Base-by-base conservation (phyloP, 225 moss, liverwort and hornwort species). In the Polytrichum formosum region DNA sequence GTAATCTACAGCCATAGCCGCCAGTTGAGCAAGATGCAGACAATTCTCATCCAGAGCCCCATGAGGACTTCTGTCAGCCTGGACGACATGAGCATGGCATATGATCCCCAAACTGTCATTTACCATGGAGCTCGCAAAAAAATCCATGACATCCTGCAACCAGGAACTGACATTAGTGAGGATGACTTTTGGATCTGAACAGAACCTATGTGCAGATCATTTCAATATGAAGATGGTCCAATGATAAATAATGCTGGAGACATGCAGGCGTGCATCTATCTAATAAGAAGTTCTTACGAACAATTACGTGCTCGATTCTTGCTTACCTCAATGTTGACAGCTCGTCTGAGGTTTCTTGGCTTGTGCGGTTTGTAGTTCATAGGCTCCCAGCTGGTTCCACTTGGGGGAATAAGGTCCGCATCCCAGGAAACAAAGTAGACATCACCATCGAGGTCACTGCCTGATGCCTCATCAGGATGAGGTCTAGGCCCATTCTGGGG, bases 401-500 rank as follows among this genome's bases (percentile, higher is more conserved):
- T 78, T 0, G 94, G 90, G 16, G 97, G 97, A 56, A 98, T 70
- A 20, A 98, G 74, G 23, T 74, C 70, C n/a, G 69, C 65, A 74
- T 98, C 94, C 97, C 97, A 98, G 72, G 80, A 84, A 55, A 85
- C 87, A 65, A 98, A 98, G 67, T 92, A 98, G 0, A 94, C 68
- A 69, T 98, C 97, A 17, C 97, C 97, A 67, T 98, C 97, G 10
- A 98, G 71, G 73, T 98, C 97, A 74, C 94, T 94, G 21, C 97
- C 97, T 58, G 97, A 98, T 8, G 89, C 97, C 77, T 98, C 97
- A 69, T 98, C 79, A 6, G 94, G 85, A 70, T 98, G 97, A 31
- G 97, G 97, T 67, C 97, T 77, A 4, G 76, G 73, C 13, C 97
- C 97, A 26, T 82, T 90, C 59, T 94, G 90, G 7, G 97, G 97